Percentiles rank a stretch among this genome's conserved stretches.
These are phyloP conservation scores for Alternaria sp. DNA, from an alignment of 2,329 filamentous ascomycete species.

Conservation along the genomic window DNA sequence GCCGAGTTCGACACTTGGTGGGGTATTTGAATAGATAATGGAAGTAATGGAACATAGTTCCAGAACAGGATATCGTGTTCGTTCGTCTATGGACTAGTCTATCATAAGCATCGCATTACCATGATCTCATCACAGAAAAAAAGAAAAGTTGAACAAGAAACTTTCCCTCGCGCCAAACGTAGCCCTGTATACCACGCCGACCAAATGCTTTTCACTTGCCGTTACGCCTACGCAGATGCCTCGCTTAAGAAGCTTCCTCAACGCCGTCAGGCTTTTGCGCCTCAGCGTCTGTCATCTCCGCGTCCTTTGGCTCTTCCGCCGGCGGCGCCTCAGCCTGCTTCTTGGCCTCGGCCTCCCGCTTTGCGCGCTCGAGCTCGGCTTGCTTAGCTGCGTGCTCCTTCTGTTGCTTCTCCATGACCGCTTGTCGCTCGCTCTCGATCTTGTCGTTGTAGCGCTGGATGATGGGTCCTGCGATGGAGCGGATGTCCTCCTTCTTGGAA, in stretches of 20 bases:
- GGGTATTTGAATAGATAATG: not conserved
- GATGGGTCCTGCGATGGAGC: slow-evolving; percentile 87
- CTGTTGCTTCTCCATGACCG: slow-evolving; percentile 72
- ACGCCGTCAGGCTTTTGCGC: slow-evolving; percentile 50
- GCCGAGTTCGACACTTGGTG: not conserved
- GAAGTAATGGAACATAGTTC: not conserved
- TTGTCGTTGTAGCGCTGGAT: slow-evolving; percentile 96
- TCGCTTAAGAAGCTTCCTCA: slow-evolving; percentile 45
- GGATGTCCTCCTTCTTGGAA: slow-evolving; percentile 95
- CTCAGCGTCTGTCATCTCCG: slow-evolving; percentile 70
- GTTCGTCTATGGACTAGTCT: slow-evolving; percentile 39
- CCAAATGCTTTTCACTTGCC: slow-evolving; percentile 33
- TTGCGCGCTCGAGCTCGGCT: slow-evolving; percentile 76
- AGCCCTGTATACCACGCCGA: slow-evolving; percentile 19
- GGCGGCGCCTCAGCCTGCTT: slow-evolving; percentile 58
- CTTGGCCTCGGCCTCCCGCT: slow-evolving; percentile 76
- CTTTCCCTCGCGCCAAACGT: slow-evolving; percentile 18
- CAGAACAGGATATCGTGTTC: slow-evolving; percentile 18
- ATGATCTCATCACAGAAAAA: slow-evolving; percentile 26
- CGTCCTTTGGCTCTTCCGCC: slow-evolving; percentile 51
- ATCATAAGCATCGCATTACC: slow-evolving; percentile 43
- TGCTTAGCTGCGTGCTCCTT: slow-evolving; percentile 69
- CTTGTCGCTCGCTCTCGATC: slow-evolving; percentile 84
- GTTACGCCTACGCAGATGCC: slow-evolving; percentile 11
- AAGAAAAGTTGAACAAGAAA: slow-evolving; percentile 13